Percentiles rank a stretch among this genome's conserved stretches.
Conservation (phyloP, 1,139 yeast species). For the Yamadazyma kanchanaburiensis region DNA sequence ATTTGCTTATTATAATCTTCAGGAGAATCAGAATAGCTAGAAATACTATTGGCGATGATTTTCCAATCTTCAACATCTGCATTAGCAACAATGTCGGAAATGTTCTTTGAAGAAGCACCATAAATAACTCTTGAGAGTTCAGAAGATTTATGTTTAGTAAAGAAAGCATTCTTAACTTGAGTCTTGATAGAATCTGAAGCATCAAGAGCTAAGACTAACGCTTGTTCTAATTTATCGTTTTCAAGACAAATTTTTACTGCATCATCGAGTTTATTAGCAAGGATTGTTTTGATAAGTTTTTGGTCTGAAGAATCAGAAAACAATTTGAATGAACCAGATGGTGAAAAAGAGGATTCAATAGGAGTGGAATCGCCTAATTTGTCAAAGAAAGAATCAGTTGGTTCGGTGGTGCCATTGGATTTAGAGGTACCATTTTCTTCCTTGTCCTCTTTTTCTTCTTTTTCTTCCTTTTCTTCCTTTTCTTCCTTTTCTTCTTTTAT, state of each 20-base stretch:
- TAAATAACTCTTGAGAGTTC: slow-evolving; percentile 72
- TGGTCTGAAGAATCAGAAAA: slow-evolving; percentile 25
- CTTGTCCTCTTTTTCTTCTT: slow-evolving; percentile 17
- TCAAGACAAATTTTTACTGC: slow-evolving; percentile 72
- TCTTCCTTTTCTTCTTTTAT: slow-evolving; percentile 16
- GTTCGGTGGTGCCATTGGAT: no score
- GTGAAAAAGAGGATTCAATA: slow-evolving; percentile 23
- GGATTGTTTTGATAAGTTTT: slow-evolving; percentile 53
- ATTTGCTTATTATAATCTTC: slow-evolving; percentile 53
- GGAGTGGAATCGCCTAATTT: slow-evolving; percentile 28
- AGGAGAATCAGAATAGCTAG: slow-evolving; percentile 50
- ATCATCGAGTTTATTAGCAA: slow-evolving; percentile 59
- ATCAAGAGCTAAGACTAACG: slow-evolving; percentile 75
- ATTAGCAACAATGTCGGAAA: slow-evolving; percentile 73
- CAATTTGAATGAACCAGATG: slow-evolving; percentile 46
- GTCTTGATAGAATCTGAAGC: slow-evolving; percentile 61
- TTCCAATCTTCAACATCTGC: slow-evolving; percentile 83
- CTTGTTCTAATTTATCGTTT: slow-evolving; percentile 67
- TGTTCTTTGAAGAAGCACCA: slow-evolving; percentile 56
- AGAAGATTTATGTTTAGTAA: slow-evolving; percentile 52
- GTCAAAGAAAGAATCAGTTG: slow-evolving; percentile 49
- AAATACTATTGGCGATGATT: slow-evolving; percentile 68
- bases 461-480: slow-evolving; percentile 3
- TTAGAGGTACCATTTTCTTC: no score
- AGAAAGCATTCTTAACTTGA: slow-evolving; percentile 70